These are phyloP conservation scores for Fraxinus sp. DNA, from an alignment of 305 asterid species.

Conservation along the genomic window DNA sequence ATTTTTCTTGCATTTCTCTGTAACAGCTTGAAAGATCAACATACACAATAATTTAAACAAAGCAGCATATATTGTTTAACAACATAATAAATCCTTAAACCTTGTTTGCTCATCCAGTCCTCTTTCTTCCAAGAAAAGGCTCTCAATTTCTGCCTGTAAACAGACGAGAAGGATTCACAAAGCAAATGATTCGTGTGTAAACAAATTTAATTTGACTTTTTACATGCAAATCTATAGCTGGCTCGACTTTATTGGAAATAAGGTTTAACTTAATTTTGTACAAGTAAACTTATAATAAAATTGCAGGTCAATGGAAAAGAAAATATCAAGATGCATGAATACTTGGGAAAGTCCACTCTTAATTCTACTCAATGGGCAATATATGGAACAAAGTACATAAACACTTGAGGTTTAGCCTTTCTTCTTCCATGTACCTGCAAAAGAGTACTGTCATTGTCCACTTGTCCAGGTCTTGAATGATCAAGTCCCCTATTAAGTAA, in stretches of 20 bases:
- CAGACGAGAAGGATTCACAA: slow-evolving; percentile 26
- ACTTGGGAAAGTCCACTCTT: not conserved
- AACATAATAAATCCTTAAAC: slow-evolving; percentile 40
- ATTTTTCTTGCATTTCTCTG: slow-evolving; percentile 86
- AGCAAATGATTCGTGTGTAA: slow-evolving; percentile 13
- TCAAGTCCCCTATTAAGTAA: slow-evolving; percentile 73
- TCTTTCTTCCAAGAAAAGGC: slow-evolving; percentile 75
- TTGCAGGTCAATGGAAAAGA: not conserved
- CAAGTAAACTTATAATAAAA: not conserved
- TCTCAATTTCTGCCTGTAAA: slow-evolving; percentile 81
- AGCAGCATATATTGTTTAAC: slow-evolving; percentile 24
- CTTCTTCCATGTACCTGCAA: slow-evolving; percentile 59
- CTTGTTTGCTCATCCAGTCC: slow-evolving; percentile 73
- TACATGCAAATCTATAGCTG: not conserved
- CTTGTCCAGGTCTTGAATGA: slow-evolving; percentile 73
- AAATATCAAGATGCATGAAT: not conserved
- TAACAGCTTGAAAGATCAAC: slow-evolving; percentile 43
- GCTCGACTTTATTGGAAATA: not conserved
- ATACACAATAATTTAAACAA: slow-evolving; percentile 21
- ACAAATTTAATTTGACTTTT: not conserved
- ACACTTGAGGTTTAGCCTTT: slow-evolving; percentile 12
- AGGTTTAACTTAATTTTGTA: not conserved
- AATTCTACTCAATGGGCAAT: slow-evolving; percentile 4
- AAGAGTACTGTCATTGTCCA: slow-evolving; percentile 64
- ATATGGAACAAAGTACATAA: slow-evolving; percentile 20